Base-by-base conservation (phyloP, 176 grass and related monocot genomes). In the Oryza officinalis region DNA sequence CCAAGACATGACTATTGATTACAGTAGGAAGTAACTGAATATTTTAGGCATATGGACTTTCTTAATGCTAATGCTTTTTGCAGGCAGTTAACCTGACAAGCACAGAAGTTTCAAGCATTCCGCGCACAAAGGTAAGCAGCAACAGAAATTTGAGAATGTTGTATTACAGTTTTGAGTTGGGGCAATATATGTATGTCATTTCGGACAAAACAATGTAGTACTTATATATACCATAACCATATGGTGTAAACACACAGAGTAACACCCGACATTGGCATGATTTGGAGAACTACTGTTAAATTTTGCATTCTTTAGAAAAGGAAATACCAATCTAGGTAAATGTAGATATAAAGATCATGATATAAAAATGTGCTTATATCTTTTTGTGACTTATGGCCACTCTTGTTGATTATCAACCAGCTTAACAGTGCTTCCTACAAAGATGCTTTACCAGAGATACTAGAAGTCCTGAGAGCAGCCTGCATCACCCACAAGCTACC, bases 81-180 rank as follows among this genome's bases (percentile, higher is more conserved):
- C 96, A 99, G 96, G 91, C 91, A 45, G 93, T 96, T 71, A 83
- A 99, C 88, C 91, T 99, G 73, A 94, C 83, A 81, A 99, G 83
- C 50, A 89, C 93, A 67, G 77, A 94, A 87, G 87, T 92, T 86
- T 90, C 81, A 38, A 88, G n/a, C 37, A 80, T 91, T 86, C 86
- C 93, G 22, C 86, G 64, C 8, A 23, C 85, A 81, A 83, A 77
- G 87, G 93, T 99, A 70, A 81, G 84, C 64, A 72, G 28, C 65
- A 84, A 52, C 20, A 45, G 10, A 80, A 77, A 25, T 27, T 13
- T 31, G 2, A 63, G 10, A 76, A 65, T 50, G 26, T 33, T 72
- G 38, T 49, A 45, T 72, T 8, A 27, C 68, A 82, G 10, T 57
- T 79, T 76, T 78, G 28, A 68, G 49, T 74, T 90, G 78, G 74